A percentile compares a stretch with the other conserved stretches of the same genome.
phyloP scores from a whole-genome alignment of 805 yeast species.

The Wickerhamomyces queroliae region DNA sequence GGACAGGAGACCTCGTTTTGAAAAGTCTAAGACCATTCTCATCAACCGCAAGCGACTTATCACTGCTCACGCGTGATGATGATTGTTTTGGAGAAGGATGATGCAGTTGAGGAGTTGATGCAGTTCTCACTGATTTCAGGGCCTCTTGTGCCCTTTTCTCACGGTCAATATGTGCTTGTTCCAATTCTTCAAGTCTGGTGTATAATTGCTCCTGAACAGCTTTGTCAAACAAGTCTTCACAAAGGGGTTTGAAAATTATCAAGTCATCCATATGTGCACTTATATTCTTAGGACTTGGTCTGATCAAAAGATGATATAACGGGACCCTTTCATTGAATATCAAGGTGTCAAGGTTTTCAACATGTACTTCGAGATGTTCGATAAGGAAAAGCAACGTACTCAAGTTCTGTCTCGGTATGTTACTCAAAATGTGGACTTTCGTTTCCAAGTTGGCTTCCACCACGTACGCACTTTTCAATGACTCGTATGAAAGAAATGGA shows the following conservation, averaged over 20 bases:
- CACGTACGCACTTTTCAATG: conserved; percentile 12
- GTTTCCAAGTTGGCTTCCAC: conserved; percentile 3
- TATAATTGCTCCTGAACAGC: conserved; percentile 7
- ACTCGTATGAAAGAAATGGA: conserved; percentile 28
- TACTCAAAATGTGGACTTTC: conserved; percentile 12
- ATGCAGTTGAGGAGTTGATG: conserved; percentile 4
- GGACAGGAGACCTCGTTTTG: conserved; percentile 18
- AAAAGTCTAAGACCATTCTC: conserved; percentile 15
- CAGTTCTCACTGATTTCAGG: conserved; percentile 4
- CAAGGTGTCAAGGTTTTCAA: conserved; percentile 5
- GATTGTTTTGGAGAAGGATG: conserved; percentile 2
- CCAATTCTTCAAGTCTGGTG: conserved; percentile 11
- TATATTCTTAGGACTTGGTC: conserved; percentile 17
- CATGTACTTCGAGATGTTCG: conserved; percentile 9
- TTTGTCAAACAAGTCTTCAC: conserved; percentile 9
- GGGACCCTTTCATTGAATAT: conserved; percentile 12
- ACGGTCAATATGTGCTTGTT: conserved; percentile 10
- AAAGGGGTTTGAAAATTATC: conserved; percentile 3
- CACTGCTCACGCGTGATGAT: no score
- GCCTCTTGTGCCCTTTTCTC: conserved; percentile 15
- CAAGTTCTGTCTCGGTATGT: conserved; percentile 25
- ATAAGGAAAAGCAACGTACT: conserved; percentile 18
- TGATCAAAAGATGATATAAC: conserved; percentile 18
- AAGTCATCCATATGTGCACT: conserved; percentile 8
- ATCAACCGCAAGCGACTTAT: conserved; percentile 6